Percentiles rank a stretch among this genome's conserved stretches.
Conservation (phyloP, 2,329 filamentous ascomycete genomes). For the Triangularia setosa region DNA sequence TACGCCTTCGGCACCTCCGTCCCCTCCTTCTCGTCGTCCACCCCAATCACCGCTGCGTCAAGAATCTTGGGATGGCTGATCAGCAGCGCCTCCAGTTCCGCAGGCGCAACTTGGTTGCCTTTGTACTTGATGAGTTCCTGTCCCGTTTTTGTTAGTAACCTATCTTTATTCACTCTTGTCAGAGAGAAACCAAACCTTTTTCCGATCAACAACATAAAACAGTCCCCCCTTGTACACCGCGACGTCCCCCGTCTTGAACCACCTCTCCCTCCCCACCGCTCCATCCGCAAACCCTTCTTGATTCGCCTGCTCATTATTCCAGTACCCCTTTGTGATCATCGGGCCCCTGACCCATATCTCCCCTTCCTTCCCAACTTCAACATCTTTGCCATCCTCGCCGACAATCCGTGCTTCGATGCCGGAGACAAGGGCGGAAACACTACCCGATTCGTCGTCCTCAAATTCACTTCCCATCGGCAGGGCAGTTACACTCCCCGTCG, state of each 20-base stretch:
- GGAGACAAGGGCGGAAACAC: constrained; percentile 40
- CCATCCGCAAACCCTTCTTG: constrained; percentile 49
- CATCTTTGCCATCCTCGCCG: constrained; percentile 38
- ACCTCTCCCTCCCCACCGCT: constrained; percentile 36
- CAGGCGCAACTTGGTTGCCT: constrained; percentile 64
- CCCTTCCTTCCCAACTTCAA: constrained; percentile 42
- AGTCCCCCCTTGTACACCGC: constrained; percentile 66
- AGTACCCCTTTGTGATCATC: constrained; percentile 68
- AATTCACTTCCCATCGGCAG: constrained; percentile 35
- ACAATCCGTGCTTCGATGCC: constrained; percentile 36
- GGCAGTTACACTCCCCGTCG: constrained; percentile 45
- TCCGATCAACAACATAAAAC: constrained; percentile 76
- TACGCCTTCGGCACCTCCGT: constrained; percentile 43
- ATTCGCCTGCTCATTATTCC: constrained; percentile 64
- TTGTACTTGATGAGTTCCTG: constrained; percentile 60
- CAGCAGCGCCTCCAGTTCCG: constrained; percentile 54
- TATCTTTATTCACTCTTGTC: not conserved
- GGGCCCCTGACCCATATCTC: constrained; percentile 68
- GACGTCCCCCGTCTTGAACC: constrained; percentile 79
- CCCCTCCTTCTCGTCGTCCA: constrained; percentile 37
- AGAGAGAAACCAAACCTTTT: constrained; percentile 48
- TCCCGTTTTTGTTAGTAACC: not conserved
- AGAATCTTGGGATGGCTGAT: constrained; percentile 39
- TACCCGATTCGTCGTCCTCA: constrained; percentile 38
- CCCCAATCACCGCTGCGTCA: constrained; percentile 60